These are phyloP conservation scores for Aleurites moluccanus DNA, from an alignment of 441 rosid genomes.

Conservation along the genomic window DNA sequence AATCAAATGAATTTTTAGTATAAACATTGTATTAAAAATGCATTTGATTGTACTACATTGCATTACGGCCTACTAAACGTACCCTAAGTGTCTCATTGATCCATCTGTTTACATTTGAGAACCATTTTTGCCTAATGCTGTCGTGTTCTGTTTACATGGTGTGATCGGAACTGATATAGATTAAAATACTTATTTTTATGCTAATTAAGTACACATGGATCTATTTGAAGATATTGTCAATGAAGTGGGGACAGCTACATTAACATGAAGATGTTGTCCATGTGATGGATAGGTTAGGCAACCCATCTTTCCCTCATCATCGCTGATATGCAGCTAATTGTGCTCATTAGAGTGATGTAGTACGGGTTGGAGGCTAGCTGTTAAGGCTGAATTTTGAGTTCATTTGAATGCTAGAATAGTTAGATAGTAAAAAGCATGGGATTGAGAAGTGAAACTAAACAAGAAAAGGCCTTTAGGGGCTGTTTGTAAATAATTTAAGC, in stretches of 20 bases:
- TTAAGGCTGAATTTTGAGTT: too few species aligned
- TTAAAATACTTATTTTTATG: neutral
- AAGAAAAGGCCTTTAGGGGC: too few species aligned
- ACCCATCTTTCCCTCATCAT: neutral
- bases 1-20: too few species aligned
- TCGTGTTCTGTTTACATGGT: neutral
- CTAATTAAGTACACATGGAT: neutral
- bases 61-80: too few species aligned
- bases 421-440: too few species aligned
- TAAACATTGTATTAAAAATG: too few species aligned
- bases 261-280: neutral
- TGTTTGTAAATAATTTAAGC: too few species aligned
- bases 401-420: too few species aligned
- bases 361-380: too few species aligned
- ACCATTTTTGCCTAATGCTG: neutral
- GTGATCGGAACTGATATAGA: neutral
- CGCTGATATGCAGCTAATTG: neutral
- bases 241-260: neutral
- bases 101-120: neutral
- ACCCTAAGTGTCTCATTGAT: too few species aligned
- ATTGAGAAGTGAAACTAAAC: too few species aligned
- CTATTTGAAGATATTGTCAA: neutral
- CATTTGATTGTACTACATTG: too few species aligned
- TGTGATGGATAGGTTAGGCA: neutral
- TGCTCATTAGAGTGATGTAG: neutral